Percentiles rank a stretch among this genome's conserved stretches.
These are phyloP conservation scores for Pseudocercospora eumusae DNA, from an alignment of 2,329 filamentous ascomycete genomes.

Conservation along the genomic window DNA sequence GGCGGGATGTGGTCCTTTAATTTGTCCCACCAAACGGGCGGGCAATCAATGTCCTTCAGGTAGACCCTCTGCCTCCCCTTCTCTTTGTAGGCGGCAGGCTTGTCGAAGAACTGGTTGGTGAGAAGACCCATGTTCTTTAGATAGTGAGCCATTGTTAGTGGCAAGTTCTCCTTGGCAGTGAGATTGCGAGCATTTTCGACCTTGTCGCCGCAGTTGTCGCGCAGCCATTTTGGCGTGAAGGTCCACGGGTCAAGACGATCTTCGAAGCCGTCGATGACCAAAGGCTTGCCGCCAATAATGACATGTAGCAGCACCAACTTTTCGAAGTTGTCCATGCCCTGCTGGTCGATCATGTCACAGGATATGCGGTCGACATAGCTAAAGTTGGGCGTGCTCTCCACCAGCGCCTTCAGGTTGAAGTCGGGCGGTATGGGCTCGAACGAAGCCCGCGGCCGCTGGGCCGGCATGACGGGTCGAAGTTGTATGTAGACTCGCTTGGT, in stretches of 20 bases:
- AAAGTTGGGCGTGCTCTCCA: constrained; percentile 80
- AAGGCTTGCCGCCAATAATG: constrained; percentile 77
- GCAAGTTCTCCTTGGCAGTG: constrained; percentile 68
- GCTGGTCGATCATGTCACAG: constrained; percentile 72
- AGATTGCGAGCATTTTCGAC: constrained; percentile 84
- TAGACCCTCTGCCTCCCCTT: constrained; percentile 83
- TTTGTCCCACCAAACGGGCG: constrained; percentile 78
- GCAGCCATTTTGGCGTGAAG: constrained; percentile 80
- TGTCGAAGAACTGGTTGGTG: constrained; percentile 74
- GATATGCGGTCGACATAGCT: constrained; percentile 81
- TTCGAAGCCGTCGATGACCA: constrained; percentile 90
- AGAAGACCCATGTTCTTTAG: constrained; percentile 82
- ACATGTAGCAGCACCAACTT: constrained; percentile 82
- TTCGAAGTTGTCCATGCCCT: constrained; percentile 79
- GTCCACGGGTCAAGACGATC: constrained; percentile 71
- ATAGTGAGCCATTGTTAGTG: constrained; percentile 87
- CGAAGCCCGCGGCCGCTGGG: constrained; percentile 76
- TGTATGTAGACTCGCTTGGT: neutral
- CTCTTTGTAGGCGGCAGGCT: constrained; percentile 71
- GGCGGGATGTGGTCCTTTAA: constrained; percentile 76
- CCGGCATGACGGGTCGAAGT: constrained; percentile 63
- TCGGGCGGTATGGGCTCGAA: constrained; percentile 90
- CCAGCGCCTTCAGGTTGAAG: constrained; percentile 73
- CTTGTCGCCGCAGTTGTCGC: constrained; percentile 75
- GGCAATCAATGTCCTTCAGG: constrained; percentile 95